Conservation (phyloP, 345 rosid genomes). For the Eucalyptus victrix region DNA sequence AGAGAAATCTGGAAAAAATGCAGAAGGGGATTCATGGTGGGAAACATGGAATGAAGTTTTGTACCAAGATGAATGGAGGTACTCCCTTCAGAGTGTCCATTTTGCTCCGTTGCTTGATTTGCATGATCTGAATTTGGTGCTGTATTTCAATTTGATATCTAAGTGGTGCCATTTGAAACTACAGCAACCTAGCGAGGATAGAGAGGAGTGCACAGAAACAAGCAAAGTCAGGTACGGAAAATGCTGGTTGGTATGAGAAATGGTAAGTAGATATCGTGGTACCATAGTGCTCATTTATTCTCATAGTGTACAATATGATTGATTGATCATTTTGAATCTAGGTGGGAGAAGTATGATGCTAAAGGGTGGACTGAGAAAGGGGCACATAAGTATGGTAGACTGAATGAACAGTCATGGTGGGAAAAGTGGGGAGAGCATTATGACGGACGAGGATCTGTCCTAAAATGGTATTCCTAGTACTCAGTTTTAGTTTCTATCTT, state of each 20-base stretch:
- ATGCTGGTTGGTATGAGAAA: slow-evolving; percentile 99
- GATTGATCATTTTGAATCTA: slow-evolving; percentile 6
- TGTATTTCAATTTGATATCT: neutral
- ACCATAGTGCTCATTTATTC: neutral
- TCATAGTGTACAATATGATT: neutral
- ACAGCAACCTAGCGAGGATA: slow-evolving; percentile 91
- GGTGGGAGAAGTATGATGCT: slow-evolving; percentile 99
- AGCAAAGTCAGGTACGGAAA: slow-evolving; percentile 88
- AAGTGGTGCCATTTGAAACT: neutral
- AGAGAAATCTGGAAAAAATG: slow-evolving; percentile 94
- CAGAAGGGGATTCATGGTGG: slow-evolving; percentile 99
- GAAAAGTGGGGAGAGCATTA: slow-evolving; percentile 99
- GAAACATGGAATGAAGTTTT: slow-evolving; percentile 99
- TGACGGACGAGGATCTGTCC: slow-evolving; percentile 96
- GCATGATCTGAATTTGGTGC: neutral
- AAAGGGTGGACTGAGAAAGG: slow-evolving; percentile 99
- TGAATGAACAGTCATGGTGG: slow-evolving; percentile 99
- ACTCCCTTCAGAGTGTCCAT: neutral
- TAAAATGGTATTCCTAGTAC: slow-evolving; percentile 60
- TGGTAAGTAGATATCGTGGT: slow-evolving; percentile 41
- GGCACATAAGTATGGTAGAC: slow-evolving; percentile 91
- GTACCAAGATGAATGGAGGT: slow-evolving; percentile 99
- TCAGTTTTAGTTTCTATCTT: neutral
- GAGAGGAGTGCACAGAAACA: slow-evolving; percentile 99
- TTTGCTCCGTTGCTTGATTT: neutral